These are phyloP conservation scores for Lichtheimia ramosa DNA, from an alignment of 371 early-diverging fungal genomes.

Conservation along the genomic window DNA sequence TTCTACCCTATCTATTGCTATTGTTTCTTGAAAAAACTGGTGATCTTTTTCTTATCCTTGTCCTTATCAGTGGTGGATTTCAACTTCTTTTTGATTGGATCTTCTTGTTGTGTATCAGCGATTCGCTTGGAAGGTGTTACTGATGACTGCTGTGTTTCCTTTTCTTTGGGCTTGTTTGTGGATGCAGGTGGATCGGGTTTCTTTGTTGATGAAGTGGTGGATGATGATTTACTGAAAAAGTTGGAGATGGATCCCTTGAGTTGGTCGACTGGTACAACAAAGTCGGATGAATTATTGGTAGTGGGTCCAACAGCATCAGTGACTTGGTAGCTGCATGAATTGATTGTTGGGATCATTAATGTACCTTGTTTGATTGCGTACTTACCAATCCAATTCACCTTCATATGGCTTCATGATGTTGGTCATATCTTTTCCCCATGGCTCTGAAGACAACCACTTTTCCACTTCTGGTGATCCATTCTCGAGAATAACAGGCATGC, in stretches of 20 bases:
- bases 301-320: conserved; percentile 40
- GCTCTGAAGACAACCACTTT: conserved; percentile 59
- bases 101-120: no score
- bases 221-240: conserved; percentile 23
- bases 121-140: neutral
- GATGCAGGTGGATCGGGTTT: neutral
- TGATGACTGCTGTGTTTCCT: neutral
- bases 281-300: conserved; percentile 42
- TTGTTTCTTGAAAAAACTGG: conserved; percentile 6
- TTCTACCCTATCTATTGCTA: neutral
- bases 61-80: neutral
- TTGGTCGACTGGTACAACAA: conserved; percentile 37
- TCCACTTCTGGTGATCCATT: conserved; percentile 40
- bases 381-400: conserved; percentile 47
- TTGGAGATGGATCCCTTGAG: conserved; percentile 34
- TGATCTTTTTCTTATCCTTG: conserved; percentile 6
- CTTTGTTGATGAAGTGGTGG: neutral
- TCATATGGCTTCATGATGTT: conserved; percentile 56
- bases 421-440: conserved; percentile 38
- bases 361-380: neutral
- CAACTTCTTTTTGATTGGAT: no score
- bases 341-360: conserved; percentile 14
- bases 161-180: conserved; percentile 1
- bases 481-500: conserved; percentile 75
- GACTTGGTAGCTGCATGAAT: conserved; percentile 34